Base-by-base conservation (phyloP, 164 flowering plant genomes). In the Chimonanthus salicifolius region DNA sequence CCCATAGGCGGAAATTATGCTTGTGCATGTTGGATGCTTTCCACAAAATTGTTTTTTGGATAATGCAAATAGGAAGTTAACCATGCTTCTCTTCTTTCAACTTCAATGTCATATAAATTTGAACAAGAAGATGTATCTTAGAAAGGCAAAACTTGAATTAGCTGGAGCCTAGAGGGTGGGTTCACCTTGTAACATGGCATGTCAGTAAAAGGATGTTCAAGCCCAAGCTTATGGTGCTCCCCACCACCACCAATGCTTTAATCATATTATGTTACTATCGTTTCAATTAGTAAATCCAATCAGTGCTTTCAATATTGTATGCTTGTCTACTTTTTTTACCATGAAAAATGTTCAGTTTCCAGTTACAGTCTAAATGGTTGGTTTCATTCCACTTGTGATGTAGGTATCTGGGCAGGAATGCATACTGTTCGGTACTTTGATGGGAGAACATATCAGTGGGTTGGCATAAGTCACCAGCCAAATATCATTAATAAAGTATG, bases 351-450 rank as follows among this genome's bases (percentile, higher is more conserved):
- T 44, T 45, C 15, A 44, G 13, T 66, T 7, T 51, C 43, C 15
- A 45, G 18, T 48, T 48, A 48, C 45, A 62, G 65, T 49, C 9
- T 63, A 48, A n/a, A 49, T 72, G 51, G 49, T 65, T 18, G 18
- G 58, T 68, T 48, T n/a, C 43, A 5, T 76, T 69, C 71, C 60
- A 49, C 80, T 70, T 47, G 16, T 1, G 62, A 44, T 84, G 75
- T 82, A 92, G 99, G 99, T 68, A 96, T 96, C 51, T 96, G 98
- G 99, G 97, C 98, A 5, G 99, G 98, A 85, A 96, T 96, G 99
- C 89, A 85, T 72, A 92, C 97, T 48, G 99, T 96, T 44, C 79
- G 97, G 71, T 91, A 96, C 80, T 96, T 96, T 70, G 99, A 96
- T 84, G 99, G 97, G 49, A 91, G 81, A 85, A 96, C 99, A 72